Evolutionary conservation across 495 filamentous ascomycete species (phyloP), one percentile per base, ranked within the genome.

Genomic region (Rostrohypoxylon terebratum): DNA sequence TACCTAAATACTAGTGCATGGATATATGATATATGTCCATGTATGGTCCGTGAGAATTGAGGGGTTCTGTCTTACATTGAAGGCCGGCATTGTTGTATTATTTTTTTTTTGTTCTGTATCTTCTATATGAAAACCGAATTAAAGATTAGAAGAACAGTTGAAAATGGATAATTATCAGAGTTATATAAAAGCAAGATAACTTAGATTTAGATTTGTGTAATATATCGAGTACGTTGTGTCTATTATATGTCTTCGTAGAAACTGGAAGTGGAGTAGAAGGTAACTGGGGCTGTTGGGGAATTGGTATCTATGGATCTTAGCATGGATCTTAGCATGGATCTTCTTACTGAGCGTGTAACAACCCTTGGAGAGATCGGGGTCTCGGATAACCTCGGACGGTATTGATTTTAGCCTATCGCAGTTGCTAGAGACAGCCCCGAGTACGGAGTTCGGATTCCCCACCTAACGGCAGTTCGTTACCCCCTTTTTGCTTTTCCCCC

Each of bases 311-410:
- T n/a, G n/a, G n/a, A n/a, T n/a, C 28, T 28, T 28, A 28, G 25
- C 25, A 28, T 28, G 25, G 25, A 28, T 28, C 28, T 28, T 28
- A 28, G 25, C 25, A 28, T 28, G 25, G 25, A 28, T 28, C 4
- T 28, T 28, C 25, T 28, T 28, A 28, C 25, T 28, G 1, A 28
- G 25, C 25, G 57, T 55, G 28, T 55, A 25, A 55, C 25, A 45
- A 28, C 25, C 25, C 28, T 5, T 28, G 2, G 18, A 44, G 14
- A 44, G 33, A 25, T 74, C 71, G 71, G 71, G 62, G 62, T 66
- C 57, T 74, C 71, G 71, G 71, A 61, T 74, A 63, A 73, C 66
- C 66, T 74, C 71, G 71, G 71, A 57, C 61, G 66, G 61, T 36
- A 63, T 16, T 63, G 54, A 16, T 28, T 66, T 74, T 74, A 74